Conservation (phyloP, 805 yeast genomes). For the Monosporozyma servazzii region DNA sequence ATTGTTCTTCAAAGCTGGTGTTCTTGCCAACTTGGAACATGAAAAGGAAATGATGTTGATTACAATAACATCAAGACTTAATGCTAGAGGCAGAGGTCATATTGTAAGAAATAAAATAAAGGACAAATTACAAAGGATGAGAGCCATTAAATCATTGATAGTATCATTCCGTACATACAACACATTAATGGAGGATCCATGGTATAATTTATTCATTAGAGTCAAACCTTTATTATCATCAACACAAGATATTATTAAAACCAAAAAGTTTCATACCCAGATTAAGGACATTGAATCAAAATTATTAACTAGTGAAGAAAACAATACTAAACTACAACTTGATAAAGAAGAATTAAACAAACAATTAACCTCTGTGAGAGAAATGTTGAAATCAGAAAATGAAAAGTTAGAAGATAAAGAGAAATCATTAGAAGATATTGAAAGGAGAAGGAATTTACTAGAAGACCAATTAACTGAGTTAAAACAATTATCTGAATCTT, state of each 20-base stretch:
- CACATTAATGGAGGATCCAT: constrained; percentile 46
- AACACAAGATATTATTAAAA: constrained; percentile 49
- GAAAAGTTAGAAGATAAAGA: constrained; percentile 40
- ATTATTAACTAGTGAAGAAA: constrained; percentile 33
- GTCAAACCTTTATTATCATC: constrained; percentile 70
- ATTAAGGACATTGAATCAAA: constrained; percentile 42
- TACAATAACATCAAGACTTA: constrained; percentile 48
- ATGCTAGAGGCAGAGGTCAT: constrained; percentile 58
- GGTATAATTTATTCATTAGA: constrained; percentile 67
- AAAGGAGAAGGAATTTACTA: constrained; percentile 32
- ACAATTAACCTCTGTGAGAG: constrained; percentile 27
- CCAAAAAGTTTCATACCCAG: constrained; percentile 48
- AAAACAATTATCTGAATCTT: constrained; percentile 13
- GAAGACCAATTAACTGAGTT: constrained; percentile 19
- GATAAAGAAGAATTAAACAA: constrained; percentile 19
- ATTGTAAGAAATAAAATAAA: constrained; percentile 42
- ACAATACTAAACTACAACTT: constrained; percentile 22
- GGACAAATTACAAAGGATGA: constrained; percentile 45
- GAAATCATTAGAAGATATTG: constrained; percentile 35
- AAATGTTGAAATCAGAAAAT: constrained; percentile 33
- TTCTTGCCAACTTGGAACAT: constrained; percentile 80
- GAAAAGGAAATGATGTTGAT: constrained; percentile 59
- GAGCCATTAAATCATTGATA: constrained; percentile 63
- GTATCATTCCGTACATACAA: constrained; percentile 48
- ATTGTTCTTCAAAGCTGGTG: constrained; percentile 92